phyloP scores from a whole-genome alignment of 2,329 filamentous ascomycete species.

The Ceratocystis alfenasii region DNA sequence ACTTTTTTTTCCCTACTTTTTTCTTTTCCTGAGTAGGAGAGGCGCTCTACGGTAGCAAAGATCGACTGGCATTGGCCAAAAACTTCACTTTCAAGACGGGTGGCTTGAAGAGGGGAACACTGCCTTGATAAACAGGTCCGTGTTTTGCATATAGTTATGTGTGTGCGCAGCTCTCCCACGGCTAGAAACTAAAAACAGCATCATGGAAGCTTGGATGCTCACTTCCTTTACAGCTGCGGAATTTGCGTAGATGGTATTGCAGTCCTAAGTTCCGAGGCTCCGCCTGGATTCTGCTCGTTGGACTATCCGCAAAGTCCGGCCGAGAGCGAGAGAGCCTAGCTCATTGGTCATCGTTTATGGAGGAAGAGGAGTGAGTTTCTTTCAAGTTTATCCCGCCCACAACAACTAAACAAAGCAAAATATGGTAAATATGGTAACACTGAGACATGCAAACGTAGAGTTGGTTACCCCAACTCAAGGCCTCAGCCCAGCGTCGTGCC shows the following conservation, averaged over 20 bases:
- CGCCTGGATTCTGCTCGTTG: neutral
- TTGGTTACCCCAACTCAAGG: neutral
- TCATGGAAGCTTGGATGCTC: conserved; percentile 7
- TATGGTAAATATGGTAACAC: neutral
- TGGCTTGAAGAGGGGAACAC: neutral
- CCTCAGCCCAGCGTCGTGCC: neutral
- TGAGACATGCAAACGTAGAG: neutral
- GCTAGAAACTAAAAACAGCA: conserved; percentile 6
- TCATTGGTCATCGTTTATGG: too few species aligned
- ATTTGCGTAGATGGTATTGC: neutral
- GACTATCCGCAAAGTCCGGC: neutral
- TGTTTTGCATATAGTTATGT: neutral
- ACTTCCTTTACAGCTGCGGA: neutral
- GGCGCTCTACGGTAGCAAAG: neutral
- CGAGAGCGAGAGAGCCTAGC: neutral
- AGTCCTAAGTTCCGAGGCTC: neutral
- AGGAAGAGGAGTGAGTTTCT: too few species aligned
- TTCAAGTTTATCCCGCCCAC: too few species aligned
- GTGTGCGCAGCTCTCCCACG: neutral
- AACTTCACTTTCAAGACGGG: neutral
- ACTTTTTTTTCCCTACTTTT: neutral
- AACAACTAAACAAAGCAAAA: neutral
- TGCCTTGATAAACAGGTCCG: neutral
- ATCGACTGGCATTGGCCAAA: neutral
- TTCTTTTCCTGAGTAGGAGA: neutral